phyloP scores from a whole-genome alignment of 495 filamentous ascomycete genomes.

The Stereocaulon alpinum region DNA sequence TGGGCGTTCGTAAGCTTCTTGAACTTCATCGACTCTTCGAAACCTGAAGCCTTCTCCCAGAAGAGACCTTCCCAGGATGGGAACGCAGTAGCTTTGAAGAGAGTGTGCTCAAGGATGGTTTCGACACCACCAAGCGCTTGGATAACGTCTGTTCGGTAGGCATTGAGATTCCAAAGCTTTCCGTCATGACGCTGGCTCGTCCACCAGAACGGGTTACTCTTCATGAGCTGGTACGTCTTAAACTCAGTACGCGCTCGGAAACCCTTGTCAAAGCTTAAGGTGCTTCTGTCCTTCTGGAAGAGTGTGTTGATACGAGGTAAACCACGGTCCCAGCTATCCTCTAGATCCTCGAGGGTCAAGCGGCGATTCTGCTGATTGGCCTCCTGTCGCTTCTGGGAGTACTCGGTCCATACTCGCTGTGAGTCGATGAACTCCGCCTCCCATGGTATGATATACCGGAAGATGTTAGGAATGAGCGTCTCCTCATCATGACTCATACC shows the following conservation, averaged over 20 bases:
- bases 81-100: slow-evolving; percentile 98
- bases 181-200: slow-evolving; percentile 96
- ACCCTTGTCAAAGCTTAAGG: slow-evolving; percentile 96
- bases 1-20: slow-evolving; percentile 99
- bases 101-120: slow-evolving; percentile 93
- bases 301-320: slow-evolving; percentile 97
- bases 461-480: slow-evolving; percentile 96
- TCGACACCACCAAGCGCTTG: slow-evolving; percentile 99
- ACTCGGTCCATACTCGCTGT: slow-evolving; percentile 97
- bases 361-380: slow-evolving; percentile 96
- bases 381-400: slow-evolving; percentile 94
- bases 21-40: slow-evolving; percentile 76
- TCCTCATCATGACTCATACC: slow-evolving; percentile 99
- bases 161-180: slow-evolving; percentile 97
- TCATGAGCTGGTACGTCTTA: slow-evolving; percentile 98
- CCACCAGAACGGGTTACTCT: slow-evolving; percentile 99
- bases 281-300: slow-evolving; percentile 98
- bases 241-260: slow-evolving; percentile 95
- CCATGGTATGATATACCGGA: slow-evolving; percentile 99
- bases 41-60: slow-evolving; percentile 75
- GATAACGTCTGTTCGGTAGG: slow-evolving; percentile 97
- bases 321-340: slow-evolving; percentile 98
- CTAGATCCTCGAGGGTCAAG: slow-evolving; percentile 89
- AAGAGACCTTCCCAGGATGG: slow-evolving; percentile 98
- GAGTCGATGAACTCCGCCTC: slow-evolving; percentile 99